Evolutionary conservation across 148 eudicot genomes (phyloP).

Genomic region (Camellia lanceoleosa): DNA sequence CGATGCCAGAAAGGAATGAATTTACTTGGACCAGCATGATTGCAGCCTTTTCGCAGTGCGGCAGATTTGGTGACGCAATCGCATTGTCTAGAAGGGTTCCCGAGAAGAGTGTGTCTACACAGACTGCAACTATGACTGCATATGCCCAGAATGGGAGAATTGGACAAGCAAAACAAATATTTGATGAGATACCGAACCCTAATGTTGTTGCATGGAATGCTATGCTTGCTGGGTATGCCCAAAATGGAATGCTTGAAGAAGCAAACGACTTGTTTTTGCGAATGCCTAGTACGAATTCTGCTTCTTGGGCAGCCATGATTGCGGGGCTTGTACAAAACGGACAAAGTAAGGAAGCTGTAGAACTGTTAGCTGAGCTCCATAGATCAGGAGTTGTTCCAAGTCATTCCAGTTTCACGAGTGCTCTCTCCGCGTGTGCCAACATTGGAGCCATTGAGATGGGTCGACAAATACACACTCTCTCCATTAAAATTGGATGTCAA

Average conservation of each 20-base stretch:
- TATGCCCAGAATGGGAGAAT: conserved; percentile 43
- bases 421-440: conserved; percentile 37
- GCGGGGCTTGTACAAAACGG: conserved; percentile 33
- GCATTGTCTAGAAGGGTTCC: conserved; percentile 25
- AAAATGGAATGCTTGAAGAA: conserved; percentile 44
- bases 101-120: conserved; percentile 27
- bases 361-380: conserved; percentile 33
- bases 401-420: conserved; percentile 42
- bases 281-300: conserved; percentile 31
- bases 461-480: conserved; percentile 41
- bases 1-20: conserved; percentile 40
- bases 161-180: conserved; percentile 33
- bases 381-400: conserved; percentile 31
- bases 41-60: conserved; percentile 37
- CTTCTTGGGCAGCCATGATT: conserved; percentile 44
- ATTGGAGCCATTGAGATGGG: conserved; percentile 38
- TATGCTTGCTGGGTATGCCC: conserved; percentile 43
- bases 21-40: conserved; percentile 47
- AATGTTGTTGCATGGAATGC: conserved; percentile 45
- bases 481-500: conserved; percentile 34
- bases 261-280: conserved; percentile 30
- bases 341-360: conserved; percentile 40
- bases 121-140: conserved; percentile 43
- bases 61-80: conserved; percentile 41
- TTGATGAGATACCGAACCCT: conserved; percentile 29